Conservation (phyloP, 2,329 filamentous ascomycete genomes). For the Aspergillus arachidicola region DNA sequence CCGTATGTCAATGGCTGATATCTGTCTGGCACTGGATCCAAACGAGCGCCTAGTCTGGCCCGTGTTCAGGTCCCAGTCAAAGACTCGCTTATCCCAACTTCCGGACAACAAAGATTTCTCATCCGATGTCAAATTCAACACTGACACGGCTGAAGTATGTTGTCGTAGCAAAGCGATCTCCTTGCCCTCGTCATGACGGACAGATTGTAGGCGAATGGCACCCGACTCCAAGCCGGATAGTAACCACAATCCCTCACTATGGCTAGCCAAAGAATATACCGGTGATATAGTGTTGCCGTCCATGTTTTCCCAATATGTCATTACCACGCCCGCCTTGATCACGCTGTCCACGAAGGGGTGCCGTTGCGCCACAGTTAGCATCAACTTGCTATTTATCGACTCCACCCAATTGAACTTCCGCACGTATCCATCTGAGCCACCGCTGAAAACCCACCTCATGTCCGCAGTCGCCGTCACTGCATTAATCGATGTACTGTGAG, state of each 20-base stretch:
- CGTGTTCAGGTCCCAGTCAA: slow-evolving; percentile 93
- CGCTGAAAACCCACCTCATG: slow-evolving; percentile 91
- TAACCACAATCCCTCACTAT: slow-evolving; percentile 88
- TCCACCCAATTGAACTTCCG: slow-evolving; percentile 95
- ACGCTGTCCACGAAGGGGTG: slow-evolving; percentile 98
- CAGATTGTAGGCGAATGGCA: slow-evolving; percentile 88
- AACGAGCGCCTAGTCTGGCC: slow-evolving; percentile 77
- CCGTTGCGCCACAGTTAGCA: slow-evolving; percentile 89
- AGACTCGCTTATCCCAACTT: slow-evolving; percentile 92
- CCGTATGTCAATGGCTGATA: slow-evolving; percentile 83
- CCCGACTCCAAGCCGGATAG: slow-evolving; percentile 89
- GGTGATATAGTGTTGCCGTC: slow-evolving; percentile 76
- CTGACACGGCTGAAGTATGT: slow-evolving; percentile 90
- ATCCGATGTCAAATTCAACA: slow-evolving; percentile 77
- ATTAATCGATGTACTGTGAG: slow-evolving; percentile 94
- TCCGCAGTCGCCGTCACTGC: slow-evolving; percentile 89
- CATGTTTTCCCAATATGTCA: slow-evolving; percentile 99
- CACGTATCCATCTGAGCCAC: slow-evolving; percentile 92
- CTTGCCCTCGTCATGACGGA: slow-evolving; percentile 92
- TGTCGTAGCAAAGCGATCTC: slow-evolving; percentile 77
- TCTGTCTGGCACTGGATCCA: slow-evolving; percentile 76
- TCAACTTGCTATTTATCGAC: slow-evolving; percentile 91
- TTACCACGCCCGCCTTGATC: slow-evolving; percentile 87
- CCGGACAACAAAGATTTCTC: slow-evolving; percentile 87
- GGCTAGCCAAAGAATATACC: slow-evolving; percentile 90